Conservation (phyloP, 768 basidiomycete species). For the Pleurotus sapidus region DNA sequence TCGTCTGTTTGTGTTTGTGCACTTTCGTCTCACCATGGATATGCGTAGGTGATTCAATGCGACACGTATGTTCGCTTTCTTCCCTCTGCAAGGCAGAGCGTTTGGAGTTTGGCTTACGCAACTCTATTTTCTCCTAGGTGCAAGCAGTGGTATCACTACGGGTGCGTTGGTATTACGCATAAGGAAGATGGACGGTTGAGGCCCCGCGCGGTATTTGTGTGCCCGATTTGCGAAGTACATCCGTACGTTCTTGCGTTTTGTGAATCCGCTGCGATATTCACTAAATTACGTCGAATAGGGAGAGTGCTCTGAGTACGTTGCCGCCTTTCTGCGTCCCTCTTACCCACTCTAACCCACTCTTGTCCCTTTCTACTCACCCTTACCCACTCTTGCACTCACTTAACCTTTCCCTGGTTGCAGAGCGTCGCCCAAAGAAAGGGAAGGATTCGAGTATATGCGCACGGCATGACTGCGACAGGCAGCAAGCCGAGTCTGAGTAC, state of each 20-base stretch:
- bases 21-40: not conserved
- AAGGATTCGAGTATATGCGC: constrained; percentile 15
- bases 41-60: constrained; percentile 26
- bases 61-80: constrained; percentile 11
- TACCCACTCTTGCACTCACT: not conserved
- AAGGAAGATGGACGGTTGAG: constrained; percentile 33
- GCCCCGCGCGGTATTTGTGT: constrained; percentile 28
- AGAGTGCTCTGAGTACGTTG: constrained; percentile 12
- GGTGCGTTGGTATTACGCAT: constrained; percentile 39
- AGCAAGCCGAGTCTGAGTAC: constrained; percentile 16
- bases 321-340: too few relatives aligned
- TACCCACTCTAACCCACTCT: too few relatives aligned
- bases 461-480: constrained; percentile 25
- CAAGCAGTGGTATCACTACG: constrained; percentile 47
- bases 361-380: too few relatives aligned
- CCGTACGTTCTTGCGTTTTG: constrained; percentile 20
- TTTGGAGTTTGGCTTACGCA: not conserved
- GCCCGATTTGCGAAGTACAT: constrained; percentile 36
- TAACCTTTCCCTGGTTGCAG: not conserved
- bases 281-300: not conserved
- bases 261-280: too few relatives aligned
- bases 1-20: not conserved
- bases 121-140: constrained; percentile 28
- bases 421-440: constrained; percentile 2
- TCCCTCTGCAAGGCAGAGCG: not conserved